Evolutionary conservation across 2,329 filamentous ascomycete genomes (phyloP).

Genomic region (Lasiodiplodia sp.): DNA sequence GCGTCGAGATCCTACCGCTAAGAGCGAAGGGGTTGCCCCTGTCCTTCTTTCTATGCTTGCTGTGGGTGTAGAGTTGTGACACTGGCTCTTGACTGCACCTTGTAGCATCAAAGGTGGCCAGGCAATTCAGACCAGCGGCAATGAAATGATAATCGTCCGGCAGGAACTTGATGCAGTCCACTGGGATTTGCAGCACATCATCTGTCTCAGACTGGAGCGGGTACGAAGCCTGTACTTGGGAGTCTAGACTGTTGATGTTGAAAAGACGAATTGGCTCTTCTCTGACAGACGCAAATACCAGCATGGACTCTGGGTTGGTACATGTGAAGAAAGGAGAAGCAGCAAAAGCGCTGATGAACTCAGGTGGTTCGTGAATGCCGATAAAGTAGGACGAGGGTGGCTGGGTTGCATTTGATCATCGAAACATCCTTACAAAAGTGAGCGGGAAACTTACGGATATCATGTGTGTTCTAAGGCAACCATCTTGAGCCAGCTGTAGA

Average conservation of each 20-base stretch:
- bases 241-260: slow-evolving; percentile 51
- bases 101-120: slow-evolving; percentile 64
- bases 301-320: slow-evolving; percentile 56
- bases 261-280: slow-evolving; percentile 63
- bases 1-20: slow-evolving; percentile 59
- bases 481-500: slow-evolving; percentile 60
- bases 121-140: slow-evolving; percentile 61
- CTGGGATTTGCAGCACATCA: neutral
- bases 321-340: slow-evolving; percentile 63
- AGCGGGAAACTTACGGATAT: neutral
- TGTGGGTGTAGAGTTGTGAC: slow-evolving; percentile 49
- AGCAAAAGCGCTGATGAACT: slow-evolving; percentile 62
- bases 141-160: slow-evolving; percentile 60
- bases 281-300: slow-evolving; percentile 60
- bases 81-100: slow-evolving; percentile 39
- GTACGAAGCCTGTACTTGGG: slow-evolving; percentile 56
- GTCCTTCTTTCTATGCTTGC: slow-evolving; percentile 39
- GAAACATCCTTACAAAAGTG: slow-evolving; percentile 2
- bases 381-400: slow-evolving; percentile 50
- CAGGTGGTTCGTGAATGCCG: slow-evolving; percentile 50
- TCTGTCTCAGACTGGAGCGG: slow-evolving; percentile 54
- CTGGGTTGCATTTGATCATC: slow-evolving; percentile 39
- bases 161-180: slow-evolving; percentile 55
- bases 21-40: slow-evolving; percentile 54
- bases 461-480: slow-evolving; percentile 50